Evolutionary conservation across 2,329 filamentous ascomycete species (phyloP), one percentile per base, ranked within the genome.

Genomic region (Macrophomina tecta): DNA sequence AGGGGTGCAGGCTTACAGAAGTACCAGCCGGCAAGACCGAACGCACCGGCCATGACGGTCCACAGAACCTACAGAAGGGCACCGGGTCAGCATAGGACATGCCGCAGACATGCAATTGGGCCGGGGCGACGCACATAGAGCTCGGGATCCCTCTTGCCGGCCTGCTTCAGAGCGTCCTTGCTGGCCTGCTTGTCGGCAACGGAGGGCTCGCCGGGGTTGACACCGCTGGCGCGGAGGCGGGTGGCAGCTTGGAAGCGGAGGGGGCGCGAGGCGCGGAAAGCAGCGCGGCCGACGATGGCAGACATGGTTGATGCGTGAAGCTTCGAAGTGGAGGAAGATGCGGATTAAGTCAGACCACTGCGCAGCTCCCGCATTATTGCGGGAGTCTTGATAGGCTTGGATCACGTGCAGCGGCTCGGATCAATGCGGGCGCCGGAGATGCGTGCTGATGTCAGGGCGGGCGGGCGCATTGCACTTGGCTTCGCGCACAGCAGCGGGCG

Each of bases 11-110:
- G 67, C 82, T 78, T 86, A 92, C 91, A 91, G 75, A 95, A 92
- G 84, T 94, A 93, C 89, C 90, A 97, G 79, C 94, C 94, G 72
- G 92, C 94, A 74, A 95, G 89, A 76, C 90, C 89, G 77, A 97
- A 91, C 75, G 92, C 91, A 79, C 90, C 90, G 75, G 91, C 89
- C 93, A 98, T 97, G 80, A 98, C 90, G 77, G 89, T 92, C 71
- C 94, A 87, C 72, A 99, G 91, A 77, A 98, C 89, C 95, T 98
- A 75, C 67, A 51, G 42, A 18, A 52, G 38, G 53, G 65, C 48
- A 16, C 46, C 2, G 40, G 36, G 7, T 40, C 52, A 62, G 18
- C 18, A 42, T 30, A 6, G 6, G 6, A 28, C 18, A 14, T 34
- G 56, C 67, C 42, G 30, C 7, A 9, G 5, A 32, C 75, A 70